Evolutionary conservation across 495 filamentous ascomycete species (phyloP).

Genomic region (Neurospora sp.): DNA sequence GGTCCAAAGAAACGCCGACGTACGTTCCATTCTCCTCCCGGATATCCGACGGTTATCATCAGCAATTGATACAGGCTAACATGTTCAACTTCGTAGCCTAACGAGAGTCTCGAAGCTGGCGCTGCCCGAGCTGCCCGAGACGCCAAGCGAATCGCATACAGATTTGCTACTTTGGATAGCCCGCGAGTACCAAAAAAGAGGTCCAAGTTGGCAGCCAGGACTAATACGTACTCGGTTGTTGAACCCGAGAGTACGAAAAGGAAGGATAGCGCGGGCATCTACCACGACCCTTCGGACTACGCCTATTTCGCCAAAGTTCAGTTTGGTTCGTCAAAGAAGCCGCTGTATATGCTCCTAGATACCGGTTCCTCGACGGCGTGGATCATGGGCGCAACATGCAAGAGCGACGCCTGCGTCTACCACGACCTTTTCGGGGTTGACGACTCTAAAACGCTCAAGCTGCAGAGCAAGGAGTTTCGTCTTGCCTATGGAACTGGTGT

Average conservation of each 20-base stretch:
- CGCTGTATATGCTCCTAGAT: slow-evolving; percentile 67
- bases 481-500: slow-evolving; percentile 65
- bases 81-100: not conserved
- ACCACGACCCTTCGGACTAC: slow-evolving; percentile 67
- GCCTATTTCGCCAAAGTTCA: slow-evolving; percentile 65
- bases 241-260: slow-evolving; percentile 39
- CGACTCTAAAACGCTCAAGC: slow-evolving; percentile 47
- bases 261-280: slow-evolving; percentile 50
- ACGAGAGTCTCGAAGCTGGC: slow-evolving; percentile 1
- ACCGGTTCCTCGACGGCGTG: slow-evolving; percentile 70
- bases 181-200: not conserved
- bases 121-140: slow-evolving; percentile 8
- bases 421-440: slow-evolving; percentile 57
- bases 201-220: slow-evolving; percentile 19
- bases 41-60: not conserved
- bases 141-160: slow-evolving; percentile 11
- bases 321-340: slow-evolving; percentile 53
- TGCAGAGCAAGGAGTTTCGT: slow-evolving; percentile 37
- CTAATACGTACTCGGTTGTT: slow-evolving; percentile 48
- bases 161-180: slow-evolving; percentile 7
- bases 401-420: slow-evolving; percentile 44
- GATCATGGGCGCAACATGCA: slow-evolving; percentile 63
- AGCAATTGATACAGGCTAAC: slow-evolving; percentile 6
- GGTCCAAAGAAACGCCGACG: slow-evolving; percentile 6
- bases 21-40: slow-evolving; percentile 2